phyloP scores from a whole-genome alignment of 2,329 filamentous ascomycete genomes.

The Diaporthe citrichinensis region DNA sequence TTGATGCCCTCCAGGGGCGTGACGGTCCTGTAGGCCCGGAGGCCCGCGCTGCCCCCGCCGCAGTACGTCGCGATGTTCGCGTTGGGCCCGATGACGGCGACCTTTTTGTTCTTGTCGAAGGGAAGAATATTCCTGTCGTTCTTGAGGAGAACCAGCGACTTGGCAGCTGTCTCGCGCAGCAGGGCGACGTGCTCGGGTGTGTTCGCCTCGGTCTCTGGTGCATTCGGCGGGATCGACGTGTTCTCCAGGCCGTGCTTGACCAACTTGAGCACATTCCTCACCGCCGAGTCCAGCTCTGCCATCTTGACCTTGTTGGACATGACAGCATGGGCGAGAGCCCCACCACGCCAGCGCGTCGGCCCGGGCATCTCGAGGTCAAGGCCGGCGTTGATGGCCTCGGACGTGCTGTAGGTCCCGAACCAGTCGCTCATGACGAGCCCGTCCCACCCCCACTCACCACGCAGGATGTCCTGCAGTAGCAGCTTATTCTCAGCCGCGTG shows the following conservation, averaged over 20 bases:
- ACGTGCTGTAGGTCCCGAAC: slow-evolving; percentile 55
- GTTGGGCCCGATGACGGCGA: slow-evolving; percentile 69
- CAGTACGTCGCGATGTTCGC: slow-evolving; percentile 55
- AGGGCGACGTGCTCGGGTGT: slow-evolving; percentile 55
- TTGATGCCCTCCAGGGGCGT: slow-evolving; percentile 51
- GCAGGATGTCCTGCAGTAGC: slow-evolving; percentile 56
- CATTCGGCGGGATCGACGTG: slow-evolving; percentile 38
- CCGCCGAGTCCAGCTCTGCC: slow-evolving; percentile 48
- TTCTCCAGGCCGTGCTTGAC: slow-evolving; percentile 45
- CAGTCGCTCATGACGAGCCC: slow-evolving; percentile 64
- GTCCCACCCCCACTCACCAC: slow-evolving; percentile 60
- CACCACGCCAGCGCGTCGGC: slow-evolving; percentile 48
- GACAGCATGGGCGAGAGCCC: slow-evolving; percentile 45
- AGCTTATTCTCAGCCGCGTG: slow-evolving; percentile 58
- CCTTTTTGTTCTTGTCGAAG: slow-evolving; percentile 55
- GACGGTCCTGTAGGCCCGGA: slow-evolving; percentile 51
- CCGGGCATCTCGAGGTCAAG: slow-evolving; percentile 58
- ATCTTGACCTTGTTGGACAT: slow-evolving; percentile 48
- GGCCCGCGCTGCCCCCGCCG: slow-evolving; percentile 52
- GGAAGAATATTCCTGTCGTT: slow-evolving; percentile 72
- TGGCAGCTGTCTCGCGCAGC: slow-evolving; percentile 69
- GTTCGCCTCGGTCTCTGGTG: slow-evolving; percentile 46
- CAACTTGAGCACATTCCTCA: slow-evolving; percentile 51
- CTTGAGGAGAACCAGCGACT: slow-evolving; percentile 76
- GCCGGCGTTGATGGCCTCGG: slow-evolving; percentile 52